Percentiles rank a stretch among this genome's conserved stretches.
These are phyloP conservation scores for Fusarium burgessii DNA, from an alignment of 2,329 filamentous ascomycete genomes.

Conservation along the genomic window DNA sequence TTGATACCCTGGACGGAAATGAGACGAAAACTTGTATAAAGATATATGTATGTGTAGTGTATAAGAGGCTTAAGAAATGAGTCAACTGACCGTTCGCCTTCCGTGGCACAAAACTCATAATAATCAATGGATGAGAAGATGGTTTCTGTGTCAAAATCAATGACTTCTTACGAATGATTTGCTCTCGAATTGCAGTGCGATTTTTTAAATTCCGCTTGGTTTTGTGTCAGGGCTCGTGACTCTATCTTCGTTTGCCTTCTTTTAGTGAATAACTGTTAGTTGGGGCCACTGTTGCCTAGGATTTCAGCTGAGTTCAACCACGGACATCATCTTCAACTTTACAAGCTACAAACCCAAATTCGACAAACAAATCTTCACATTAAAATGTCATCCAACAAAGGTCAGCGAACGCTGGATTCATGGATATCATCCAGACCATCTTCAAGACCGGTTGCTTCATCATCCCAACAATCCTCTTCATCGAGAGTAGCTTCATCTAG, in stretches of 20 bases:
- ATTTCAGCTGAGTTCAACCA: slow-evolving; percentile 16
- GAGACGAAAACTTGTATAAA: slow-evolving; percentile 13
- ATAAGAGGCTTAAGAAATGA: not conserved
- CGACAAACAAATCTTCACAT: not conserved
- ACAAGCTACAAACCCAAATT: not conserved
- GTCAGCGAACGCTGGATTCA: slow-evolving; percentile 46
- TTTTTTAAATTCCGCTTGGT: not conserved
- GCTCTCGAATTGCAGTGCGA: not conserved
- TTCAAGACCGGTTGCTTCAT: slow-evolving; percentile 20
- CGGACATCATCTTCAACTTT: not conserved
- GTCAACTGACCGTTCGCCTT: not conserved
- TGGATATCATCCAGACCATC: slow-evolving; percentile 41
- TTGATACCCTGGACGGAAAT: slow-evolving; percentile 35
- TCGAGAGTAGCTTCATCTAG: slow-evolving; percentile 23
- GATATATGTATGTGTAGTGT: not conserved
- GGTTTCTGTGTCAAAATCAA: not conserved
- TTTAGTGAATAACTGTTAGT: slow-evolving; percentile 4
- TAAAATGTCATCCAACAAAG: slow-evolving; percentile 12
- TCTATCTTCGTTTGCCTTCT: slow-evolving; percentile 1
- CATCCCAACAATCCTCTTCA: slow-evolving; percentile 18
- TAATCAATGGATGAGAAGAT: not conserved
- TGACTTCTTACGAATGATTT: not conserved
- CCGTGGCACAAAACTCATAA: not conserved
- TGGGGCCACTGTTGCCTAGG: slow-evolving; percentile 37
- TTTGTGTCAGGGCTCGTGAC: not conserved